Base-by-base conservation (phyloP, 2,329 filamentous ascomycete genomes). In the Rosellinia necatrix region DNA sequence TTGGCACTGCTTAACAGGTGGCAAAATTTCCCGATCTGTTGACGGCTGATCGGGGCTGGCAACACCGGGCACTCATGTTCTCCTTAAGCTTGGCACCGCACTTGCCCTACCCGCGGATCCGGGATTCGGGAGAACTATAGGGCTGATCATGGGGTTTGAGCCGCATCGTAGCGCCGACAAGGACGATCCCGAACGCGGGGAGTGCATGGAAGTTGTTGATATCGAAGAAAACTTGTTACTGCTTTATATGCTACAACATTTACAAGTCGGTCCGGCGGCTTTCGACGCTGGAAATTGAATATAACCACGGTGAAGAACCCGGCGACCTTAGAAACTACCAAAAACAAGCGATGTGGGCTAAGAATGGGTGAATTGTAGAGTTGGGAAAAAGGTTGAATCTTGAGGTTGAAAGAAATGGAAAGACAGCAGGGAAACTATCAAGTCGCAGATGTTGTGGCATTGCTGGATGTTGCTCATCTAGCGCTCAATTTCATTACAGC, bases 131-230 rank as follows among this genome's bases (percentile, higher is more conserved):
- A 64, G 64, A 55, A 63, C 53, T 29, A 56, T 72, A 71, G 68
- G 70, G 70, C 68, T 71, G 69, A 69, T 59, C 64, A 67, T 70
- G 65, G 64, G 59, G 67, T 66, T 71, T 70, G 64, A 71, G 70
- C 69, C 70, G 70, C 70, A 71, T 71, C 62, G 60, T 70, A 70
- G 68, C 69, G 70, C 64, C 69, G 68, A 66, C 65, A 69, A 69
- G 66, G 67, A 67, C 68, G 68, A 67, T 69, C 56, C 63, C 64
- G 62, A 66, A 67, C 67, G 64, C 64, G 68, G 66, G 64, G 64
- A 63, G 58, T 52, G 54, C 61, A 56, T 61, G 55, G 50, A 44
- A 57, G 52, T 64, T 63, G 56, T 65, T 52, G 37, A 60, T 53
- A 59, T 69, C 66, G 65, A 70, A 70, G 67, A 62, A 41, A 62